Base-by-base conservation (phyloP, 306 rosid genomes). In the Quercus mongolica region DNA sequence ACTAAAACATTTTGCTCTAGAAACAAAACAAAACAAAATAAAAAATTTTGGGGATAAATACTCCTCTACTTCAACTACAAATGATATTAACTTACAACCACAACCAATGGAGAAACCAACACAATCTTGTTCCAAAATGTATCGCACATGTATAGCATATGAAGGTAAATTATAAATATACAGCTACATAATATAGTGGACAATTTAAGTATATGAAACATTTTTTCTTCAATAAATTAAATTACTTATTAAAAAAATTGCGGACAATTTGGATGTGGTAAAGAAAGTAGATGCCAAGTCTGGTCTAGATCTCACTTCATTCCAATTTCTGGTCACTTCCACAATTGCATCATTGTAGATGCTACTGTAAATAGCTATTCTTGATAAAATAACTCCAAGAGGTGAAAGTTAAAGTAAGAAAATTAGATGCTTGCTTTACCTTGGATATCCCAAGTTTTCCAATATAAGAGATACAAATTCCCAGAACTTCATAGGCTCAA, bases 401-500 rank as follows among this genome's bases (percentile, higher is more conserved):
- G 54, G 81, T 31, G 75, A 72, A 35, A 38, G 51, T 31, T 46
- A 56, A 19, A 17, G 51, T 20, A 77, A 77, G 4, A 84, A 76
- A 82, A 65, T 63, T 61, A 69, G 61, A 61, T 75, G 80, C 77
- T 78, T 81, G 79, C 17, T 79, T 78, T 85, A 94, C 98, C 96
- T 92, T 85, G 54, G 91, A 83, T 89, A 92, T 75, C 93, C 97
- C 82, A 94, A 89, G 79, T 94, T 92, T 76, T 86, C 89, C 59
- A 84, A 75, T 73, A 90, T 80, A 71, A 78, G 87, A 20, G 91
- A 87, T 33, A 88, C 77, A 84, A 94, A 94, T 49, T 86, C 90
- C 93, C 92, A 85, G 82, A 92, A 92, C 78, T 88, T 90, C 82
- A 83, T 83, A 73, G 97, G 93, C 89, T 88, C 85, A 59, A 89